These are phyloP conservation scores for Drechslerella stenobrocha DNA, from an alignment of 2,329 filamentous ascomycete genomes.

Conservation along the genomic window DNA sequence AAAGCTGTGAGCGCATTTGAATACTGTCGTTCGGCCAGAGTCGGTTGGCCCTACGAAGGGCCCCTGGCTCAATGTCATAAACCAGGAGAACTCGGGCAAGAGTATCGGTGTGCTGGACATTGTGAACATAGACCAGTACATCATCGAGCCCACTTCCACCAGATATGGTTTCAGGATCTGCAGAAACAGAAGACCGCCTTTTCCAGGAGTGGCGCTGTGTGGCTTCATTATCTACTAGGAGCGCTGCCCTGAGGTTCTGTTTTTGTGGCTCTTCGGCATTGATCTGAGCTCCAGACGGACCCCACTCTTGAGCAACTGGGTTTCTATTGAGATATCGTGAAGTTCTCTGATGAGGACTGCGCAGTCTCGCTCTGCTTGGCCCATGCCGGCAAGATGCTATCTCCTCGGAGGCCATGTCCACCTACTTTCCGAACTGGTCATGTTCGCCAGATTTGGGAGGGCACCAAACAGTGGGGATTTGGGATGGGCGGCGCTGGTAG, in stretches of 20 bases:
- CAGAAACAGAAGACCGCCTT: conserved; percentile 53
- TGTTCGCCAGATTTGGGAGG: conserved; percentile 28
- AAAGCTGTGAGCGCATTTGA: conserved; percentile 76
- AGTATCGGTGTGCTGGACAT: conserved; percentile 79
- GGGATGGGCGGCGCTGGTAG: not conserved
- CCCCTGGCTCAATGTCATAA: conserved; percentile 81
- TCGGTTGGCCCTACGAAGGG: conserved; percentile 83
- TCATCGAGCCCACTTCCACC: conserved; percentile 68
- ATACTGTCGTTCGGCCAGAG: conserved; percentile 94
- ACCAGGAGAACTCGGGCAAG: conserved; percentile 87
- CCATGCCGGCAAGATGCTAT: conserved; percentile 33
- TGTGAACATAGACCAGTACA: conserved; percentile 86
- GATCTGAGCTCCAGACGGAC: conserved; percentile 58
- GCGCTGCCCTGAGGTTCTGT: conserved; percentile 70
- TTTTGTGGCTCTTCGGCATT: conserved; percentile 62
- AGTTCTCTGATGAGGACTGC: conserved; percentile 13
- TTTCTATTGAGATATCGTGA: conserved; percentile 38
- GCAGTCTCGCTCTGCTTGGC: conserved; percentile 12
- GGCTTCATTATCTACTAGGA: conserved; percentile 61
- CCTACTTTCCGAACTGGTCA: conserved; percentile 26
- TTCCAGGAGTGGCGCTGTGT: conserved; percentile 46
- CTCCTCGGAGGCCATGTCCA: conserved; percentile 41
- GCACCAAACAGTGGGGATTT: not conserved
- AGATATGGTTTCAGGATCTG: conserved; percentile 43
- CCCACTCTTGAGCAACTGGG: conserved; percentile 53